These are phyloP conservation scores for Chaetomium tenue DNA, from an alignment of 495 filamentous ascomycete genomes.

Conservation along the genomic window DNA sequence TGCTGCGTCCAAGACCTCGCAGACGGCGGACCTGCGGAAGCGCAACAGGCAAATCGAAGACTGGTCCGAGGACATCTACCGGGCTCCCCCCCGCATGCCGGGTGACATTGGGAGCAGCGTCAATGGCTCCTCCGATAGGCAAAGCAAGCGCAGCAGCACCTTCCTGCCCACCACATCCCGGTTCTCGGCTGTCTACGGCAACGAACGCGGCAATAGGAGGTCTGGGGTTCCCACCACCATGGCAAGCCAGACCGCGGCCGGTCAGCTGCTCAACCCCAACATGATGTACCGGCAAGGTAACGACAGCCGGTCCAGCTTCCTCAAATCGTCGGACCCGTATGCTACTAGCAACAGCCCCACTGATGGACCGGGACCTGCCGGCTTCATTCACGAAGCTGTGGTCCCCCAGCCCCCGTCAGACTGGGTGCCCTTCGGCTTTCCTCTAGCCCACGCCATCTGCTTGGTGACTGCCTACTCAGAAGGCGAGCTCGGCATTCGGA, in stretches of 20 bases:
- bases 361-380: slow-evolving; percentile 78
- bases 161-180: slow-evolving; percentile 84
- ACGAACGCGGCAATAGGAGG: slow-evolving; percentile 50
- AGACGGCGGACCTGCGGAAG: slow-evolving; percentile 67
- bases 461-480: slow-evolving; percentile 98
- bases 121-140: slow-evolving; percentile 59
- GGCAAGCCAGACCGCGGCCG: slow-evolving; percentile 88
- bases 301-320: slow-evolving; percentile 60
- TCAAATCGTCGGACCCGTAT: slow-evolving; percentile 49
- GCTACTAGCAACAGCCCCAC: slow-evolving; percentile 57
- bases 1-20: slow-evolving; percentile 72
- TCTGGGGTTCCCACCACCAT: slow-evolving; percentile 79
- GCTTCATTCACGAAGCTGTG: slow-evolving; percentile 92
- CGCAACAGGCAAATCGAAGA: slow-evolving; percentile 94
- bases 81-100: slow-evolving; percentile 73
- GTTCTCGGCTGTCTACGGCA: slow-evolving; percentile 89
- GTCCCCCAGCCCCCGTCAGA: slow-evolving; percentile 97
- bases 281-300: slow-evolving; percentile 73
- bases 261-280: slow-evolving; percentile 66
- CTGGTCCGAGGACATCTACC: slow-evolving; percentile 97
- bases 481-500: slow-evolving; percentile 86
- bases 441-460: slow-evolving; percentile 88
- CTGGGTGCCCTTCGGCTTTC: slow-evolving; percentile 94
- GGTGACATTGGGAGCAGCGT: slow-evolving; percentile 63
- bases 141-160: slow-evolving; percentile 74